phyloP scores from a whole-genome alignment of 371 early-diverging fungal species.

The Lichtheimia hyalospora region DNA sequence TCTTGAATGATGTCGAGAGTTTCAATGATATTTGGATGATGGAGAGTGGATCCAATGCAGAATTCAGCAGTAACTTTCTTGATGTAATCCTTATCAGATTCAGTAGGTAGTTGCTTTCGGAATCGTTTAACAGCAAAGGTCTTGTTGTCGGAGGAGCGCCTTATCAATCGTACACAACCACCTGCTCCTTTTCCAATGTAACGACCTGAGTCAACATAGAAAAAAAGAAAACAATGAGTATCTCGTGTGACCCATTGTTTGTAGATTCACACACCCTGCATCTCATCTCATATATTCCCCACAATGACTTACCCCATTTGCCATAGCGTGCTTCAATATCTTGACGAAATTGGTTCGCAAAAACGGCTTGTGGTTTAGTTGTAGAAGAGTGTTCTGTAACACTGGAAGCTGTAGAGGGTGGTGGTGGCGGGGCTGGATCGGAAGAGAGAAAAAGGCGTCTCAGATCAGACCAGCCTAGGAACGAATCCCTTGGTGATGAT shows the following conservation, averaged over 20 bases:
- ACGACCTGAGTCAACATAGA: conserved; percentile 33
- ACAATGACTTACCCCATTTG: conserved; percentile 25
- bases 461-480: conserved; percentile 25
- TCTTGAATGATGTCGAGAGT: conserved; percentile 82
- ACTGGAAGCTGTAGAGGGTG: not conserved
- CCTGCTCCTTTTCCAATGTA: conserved; percentile 78
- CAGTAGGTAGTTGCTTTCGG: conserved; percentile 65
- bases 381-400: not conserved
- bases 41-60: conserved; percentile 81
- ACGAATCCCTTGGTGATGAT: conserved; percentile 12
- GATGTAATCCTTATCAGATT: conserved; percentile 75
- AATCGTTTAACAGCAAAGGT: conserved; percentile 85
- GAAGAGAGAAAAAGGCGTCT: conserved; percentile 25
- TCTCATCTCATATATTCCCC: not conserved
- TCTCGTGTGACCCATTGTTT: not conserved
- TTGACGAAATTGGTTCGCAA: conserved; percentile 30
- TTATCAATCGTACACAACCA: conserved; percentile 70
- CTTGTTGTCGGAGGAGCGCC: conserved; percentile 53
- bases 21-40: conserved; percentile 85
- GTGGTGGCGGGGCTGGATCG: conserved; percentile 14
- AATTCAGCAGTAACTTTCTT: conserved; percentile 85
- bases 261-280: not conserved
- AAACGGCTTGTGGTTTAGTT: conserved; percentile 6
- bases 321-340: conserved; percentile 30
- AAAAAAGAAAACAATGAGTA: not conserved